These are phyloP conservation scores for Calonectria hongkongensis DNA, from an alignment of 2,329 filamentous ascomycete genomes.

Conservation along the genomic window DNA sequence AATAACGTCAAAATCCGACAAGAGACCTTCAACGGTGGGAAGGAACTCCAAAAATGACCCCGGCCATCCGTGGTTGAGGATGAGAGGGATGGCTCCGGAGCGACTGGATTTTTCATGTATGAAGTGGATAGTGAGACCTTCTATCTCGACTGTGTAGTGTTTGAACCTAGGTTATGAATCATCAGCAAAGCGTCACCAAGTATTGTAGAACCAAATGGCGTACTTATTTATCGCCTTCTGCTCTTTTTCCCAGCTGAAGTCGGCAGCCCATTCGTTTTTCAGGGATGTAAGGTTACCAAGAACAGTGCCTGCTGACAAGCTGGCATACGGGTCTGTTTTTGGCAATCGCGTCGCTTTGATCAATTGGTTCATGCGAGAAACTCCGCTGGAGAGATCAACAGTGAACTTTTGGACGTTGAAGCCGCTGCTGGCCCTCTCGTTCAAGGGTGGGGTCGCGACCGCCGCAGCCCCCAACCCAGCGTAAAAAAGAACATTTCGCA, in stretches of 20 bases:
- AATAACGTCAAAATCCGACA: slow-evolving; percentile 46
- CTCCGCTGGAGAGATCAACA: slow-evolving; percentile 33
- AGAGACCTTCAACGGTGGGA: slow-evolving; percentile 44
- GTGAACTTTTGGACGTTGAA: slow-evolving; percentile 26
- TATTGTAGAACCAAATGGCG: neutral
- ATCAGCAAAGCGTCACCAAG: neutral
- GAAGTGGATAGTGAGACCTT: slow-evolving; percentile 52
- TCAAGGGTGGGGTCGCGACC: no score
- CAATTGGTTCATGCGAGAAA: slow-evolving; percentile 41
- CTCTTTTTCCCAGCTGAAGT: slow-evolving; percentile 48
- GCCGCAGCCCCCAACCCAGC: no score
- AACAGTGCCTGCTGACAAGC: slow-evolving; percentile 37
- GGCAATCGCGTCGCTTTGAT: slow-evolving; percentile 42
- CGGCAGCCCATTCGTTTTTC: slow-evolving; percentile 39
- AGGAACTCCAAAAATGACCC: slow-evolving; percentile 66
- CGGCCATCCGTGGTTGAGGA: slow-evolving; percentile 67
- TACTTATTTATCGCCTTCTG: slow-evolving; percentile 46
- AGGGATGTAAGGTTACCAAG: slow-evolving; percentile 40
- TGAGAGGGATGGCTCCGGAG: slow-evolving; percentile 60
- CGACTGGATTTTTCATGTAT: slow-evolving; percentile 46
- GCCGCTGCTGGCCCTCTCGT: no score
- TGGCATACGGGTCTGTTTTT: slow-evolving; percentile 13
- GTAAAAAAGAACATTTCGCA: no score
- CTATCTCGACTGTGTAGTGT: slow-evolving; percentile 32
- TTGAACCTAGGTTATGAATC: neutral